These are phyloP conservation scores for Citropsis articulata DNA, from an alignment of 345 rosid genomes.

Conservation along the genomic window DNA sequence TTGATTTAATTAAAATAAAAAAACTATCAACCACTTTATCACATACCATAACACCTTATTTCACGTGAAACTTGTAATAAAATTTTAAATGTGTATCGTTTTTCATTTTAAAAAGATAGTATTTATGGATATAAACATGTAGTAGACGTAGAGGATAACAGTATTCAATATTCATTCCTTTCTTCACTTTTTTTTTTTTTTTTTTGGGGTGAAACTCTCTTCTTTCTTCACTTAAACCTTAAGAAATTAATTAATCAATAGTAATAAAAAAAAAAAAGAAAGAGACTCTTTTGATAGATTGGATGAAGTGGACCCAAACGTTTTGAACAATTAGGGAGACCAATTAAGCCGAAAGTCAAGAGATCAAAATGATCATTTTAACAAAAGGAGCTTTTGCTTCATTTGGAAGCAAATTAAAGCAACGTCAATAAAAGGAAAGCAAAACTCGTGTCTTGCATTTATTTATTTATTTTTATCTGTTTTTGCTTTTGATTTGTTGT, in stretches of 20 bases:
- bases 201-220: too few species aligned
- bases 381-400: constrained; percentile 1
- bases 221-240: neutral
- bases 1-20: too few species aligned
- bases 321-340: neutral
- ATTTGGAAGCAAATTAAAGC: neutral
- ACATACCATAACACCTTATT: too few species aligned
- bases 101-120: too few species aligned
- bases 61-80: too few species aligned
- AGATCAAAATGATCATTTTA: neutral
- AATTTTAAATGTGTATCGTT: too few species aligned
- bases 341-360: constrained; percentile 6
- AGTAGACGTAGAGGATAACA: too few species aligned
- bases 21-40: too few species aligned
- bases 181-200: too few species aligned
- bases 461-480: neutral
- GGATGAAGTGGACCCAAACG: neutral
- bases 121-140: too few species aligned
- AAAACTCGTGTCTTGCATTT: neutral
- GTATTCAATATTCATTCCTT: too few species aligned
- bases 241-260: neutral
- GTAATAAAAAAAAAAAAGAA: neutral
- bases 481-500: neutral
- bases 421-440: neutral
- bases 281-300: neutral